Evolutionary conservation across 176 grass and related monocot genomes (phyloP).

Genomic region (Calamus simplicifolius): DNA sequence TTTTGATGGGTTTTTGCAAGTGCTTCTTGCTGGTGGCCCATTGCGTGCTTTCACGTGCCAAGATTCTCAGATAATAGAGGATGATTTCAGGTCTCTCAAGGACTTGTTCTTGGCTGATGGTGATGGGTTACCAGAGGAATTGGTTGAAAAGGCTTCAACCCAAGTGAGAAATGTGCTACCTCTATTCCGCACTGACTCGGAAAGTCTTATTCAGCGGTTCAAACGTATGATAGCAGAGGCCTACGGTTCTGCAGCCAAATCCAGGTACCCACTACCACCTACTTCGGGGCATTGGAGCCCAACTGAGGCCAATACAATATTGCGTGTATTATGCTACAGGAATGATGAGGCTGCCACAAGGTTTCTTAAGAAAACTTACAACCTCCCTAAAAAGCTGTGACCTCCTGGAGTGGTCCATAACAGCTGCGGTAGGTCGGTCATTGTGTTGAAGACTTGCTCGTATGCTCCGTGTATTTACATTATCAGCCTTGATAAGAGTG

Average conservation of each 20-base stretch:
- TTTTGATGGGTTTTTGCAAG: constrained; percentile 88
- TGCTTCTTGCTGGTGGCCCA: constrained; percentile 85
- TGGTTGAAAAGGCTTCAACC: constrained; percentile 81
- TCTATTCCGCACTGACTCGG: constrained; percentile 57
- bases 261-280: constrained; percentile 52
- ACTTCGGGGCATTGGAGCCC: constrained; percentile 83
- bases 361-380: constrained; percentile 97
- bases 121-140: constrained; percentile 84
- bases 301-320: constrained; percentile 73
- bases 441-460: neutral
- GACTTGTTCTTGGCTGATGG: constrained; percentile 83
- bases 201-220: constrained; percentile 65
- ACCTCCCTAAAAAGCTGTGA: constrained; percentile 81
- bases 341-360: constrained; percentile 74
- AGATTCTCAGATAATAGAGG: constrained; percentile 62
- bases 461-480: no score
- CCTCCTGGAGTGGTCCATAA: no score
- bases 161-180: constrained; percentile 90
- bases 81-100: constrained; percentile 71
- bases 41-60: constrained; percentile 63
- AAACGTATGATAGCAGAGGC: constrained; percentile 54
- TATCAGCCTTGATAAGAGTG: no score
- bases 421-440: neutral
- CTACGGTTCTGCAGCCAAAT: constrained; percentile 39
- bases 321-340: constrained; percentile 85